These are phyloP conservation scores for Trypanosoma cruzi DNA, from an alignment of 208 protist species.

Conservation along the genomic window DNA sequence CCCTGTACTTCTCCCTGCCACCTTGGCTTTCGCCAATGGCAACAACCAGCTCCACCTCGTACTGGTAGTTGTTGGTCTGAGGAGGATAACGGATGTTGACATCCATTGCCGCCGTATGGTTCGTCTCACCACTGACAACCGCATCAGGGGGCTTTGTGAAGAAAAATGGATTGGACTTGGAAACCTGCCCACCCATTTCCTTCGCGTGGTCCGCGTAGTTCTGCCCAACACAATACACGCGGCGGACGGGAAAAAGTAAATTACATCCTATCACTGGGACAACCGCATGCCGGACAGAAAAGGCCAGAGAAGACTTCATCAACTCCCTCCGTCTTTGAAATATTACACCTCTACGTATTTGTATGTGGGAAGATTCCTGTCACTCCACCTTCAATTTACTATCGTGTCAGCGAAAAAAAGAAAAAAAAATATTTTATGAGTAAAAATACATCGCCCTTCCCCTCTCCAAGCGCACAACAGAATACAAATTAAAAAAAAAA, in stretches of 20 bases:
- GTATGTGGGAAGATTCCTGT: too few species aligned
- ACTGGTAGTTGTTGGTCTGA: conserved; percentile 72
- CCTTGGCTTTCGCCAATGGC: conserved; percentile 42
- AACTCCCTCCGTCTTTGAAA: background rate
- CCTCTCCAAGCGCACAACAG: background rate
- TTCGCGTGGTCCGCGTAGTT: conserved; percentile 81
- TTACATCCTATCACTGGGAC: conserved; percentile 52
- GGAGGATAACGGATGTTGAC: conserved; percentile 1
- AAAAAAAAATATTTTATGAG: background rate
- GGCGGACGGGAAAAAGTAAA: conserved; percentile 63
- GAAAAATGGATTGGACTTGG: conserved; percentile 67
- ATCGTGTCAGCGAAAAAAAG: too few species aligned
- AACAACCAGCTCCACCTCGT: conserved; percentile 87
- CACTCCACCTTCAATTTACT: too few species aligned
- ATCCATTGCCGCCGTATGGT: conserved; percentile 4
- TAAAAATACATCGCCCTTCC: background rate
- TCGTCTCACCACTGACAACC: conserved; percentile 34
- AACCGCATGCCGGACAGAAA: conserved; percentile 28
- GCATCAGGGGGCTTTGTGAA: conserved; percentile 80
- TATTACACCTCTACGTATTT: background rate
- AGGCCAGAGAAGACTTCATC: conserved; percentile 22
- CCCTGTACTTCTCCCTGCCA: conserved; percentile 26
- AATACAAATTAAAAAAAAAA: conserved; percentile 17
- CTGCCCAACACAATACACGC: conserved; percentile 74
- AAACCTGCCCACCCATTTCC: conserved; percentile 62